Conservation (phyloP, 768 basidiomycete genomes). For the Amanita brunnescens region DNA sequence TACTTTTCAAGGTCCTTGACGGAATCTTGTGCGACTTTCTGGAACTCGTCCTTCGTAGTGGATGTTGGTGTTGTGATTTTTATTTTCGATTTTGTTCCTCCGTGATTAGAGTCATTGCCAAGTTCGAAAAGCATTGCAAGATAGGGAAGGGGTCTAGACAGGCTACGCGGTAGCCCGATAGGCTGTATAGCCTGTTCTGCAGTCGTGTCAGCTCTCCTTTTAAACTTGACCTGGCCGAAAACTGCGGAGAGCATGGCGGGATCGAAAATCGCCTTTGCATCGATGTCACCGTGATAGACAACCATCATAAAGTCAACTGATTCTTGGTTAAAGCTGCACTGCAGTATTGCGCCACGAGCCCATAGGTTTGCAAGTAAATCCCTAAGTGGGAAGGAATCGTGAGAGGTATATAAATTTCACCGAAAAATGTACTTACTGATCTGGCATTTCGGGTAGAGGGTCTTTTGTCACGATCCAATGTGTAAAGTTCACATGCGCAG, state of each 20-base stretch:
- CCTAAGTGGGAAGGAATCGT: neutral
- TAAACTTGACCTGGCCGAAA: neutral
- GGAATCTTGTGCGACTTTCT: neutral
- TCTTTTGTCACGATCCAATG: neutral
- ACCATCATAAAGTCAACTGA: neutral
- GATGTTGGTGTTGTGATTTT: too few relatives aligned
- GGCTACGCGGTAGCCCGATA: neutral
- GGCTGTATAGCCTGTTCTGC: neutral
- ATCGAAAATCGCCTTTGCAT: neutral
- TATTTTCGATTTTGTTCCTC: neutral
- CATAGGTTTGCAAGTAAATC: constrained; percentile 1
- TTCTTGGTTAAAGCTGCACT: constrained; percentile 1
- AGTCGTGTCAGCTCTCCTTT: too few relatives aligned
- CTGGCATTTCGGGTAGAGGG: neutral
- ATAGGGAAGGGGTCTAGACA: too few relatives aligned
- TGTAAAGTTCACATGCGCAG: neutral
- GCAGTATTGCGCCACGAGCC: neutral
- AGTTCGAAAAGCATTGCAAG: neutral
- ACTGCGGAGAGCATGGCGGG: neutral
- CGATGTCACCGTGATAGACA: neutral
- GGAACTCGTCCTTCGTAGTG: too few relatives aligned
- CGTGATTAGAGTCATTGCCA: neutral
- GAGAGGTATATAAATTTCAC: neutral
- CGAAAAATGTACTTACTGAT: neutral
- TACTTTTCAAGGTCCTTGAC: neutral